Evolutionary conservation across 805 yeast species (phyloP).

Genomic region (Blastobotrys attinorum): DNA sequence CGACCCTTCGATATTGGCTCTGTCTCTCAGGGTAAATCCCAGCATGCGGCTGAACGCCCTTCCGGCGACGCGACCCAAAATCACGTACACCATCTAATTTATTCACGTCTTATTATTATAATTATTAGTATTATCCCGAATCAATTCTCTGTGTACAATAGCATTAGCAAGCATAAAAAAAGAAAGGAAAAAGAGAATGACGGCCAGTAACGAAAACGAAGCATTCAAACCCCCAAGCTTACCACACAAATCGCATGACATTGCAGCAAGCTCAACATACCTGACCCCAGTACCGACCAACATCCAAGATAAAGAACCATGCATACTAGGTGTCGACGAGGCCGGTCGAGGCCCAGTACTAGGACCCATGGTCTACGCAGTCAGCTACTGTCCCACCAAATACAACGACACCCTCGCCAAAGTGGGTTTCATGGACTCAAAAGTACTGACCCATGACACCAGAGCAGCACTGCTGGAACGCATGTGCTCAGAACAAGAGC

Average conservation of each 20-base stretch:
- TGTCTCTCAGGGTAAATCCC: no score
- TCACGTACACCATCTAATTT: no score
- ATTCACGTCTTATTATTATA: no score
- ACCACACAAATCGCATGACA: slow-evolving; percentile 9
- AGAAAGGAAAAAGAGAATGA: no score
- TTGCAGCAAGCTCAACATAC: slow-evolving; percentile 18
- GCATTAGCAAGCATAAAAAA: no score
- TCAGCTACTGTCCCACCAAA: slow-evolving; percentile 61
- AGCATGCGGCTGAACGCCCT: no score
- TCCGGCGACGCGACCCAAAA: no score
- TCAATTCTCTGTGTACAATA: no score
- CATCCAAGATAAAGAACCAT: slow-evolving; percentile 9
- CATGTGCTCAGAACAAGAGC: slow-evolving; percentile 44
- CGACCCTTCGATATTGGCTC: no score
- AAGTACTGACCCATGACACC: slow-evolving; percentile 65
- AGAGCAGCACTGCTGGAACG: slow-evolving; percentile 54
- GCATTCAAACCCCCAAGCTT: slow-evolving; percentile 21
- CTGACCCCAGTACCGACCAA: slow-evolving; percentile 12
- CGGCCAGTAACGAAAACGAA: not conserved
- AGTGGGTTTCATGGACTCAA: slow-evolving; percentile 90
- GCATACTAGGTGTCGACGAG: slow-evolving; percentile 85
- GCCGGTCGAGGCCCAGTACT: slow-evolving; percentile 98
- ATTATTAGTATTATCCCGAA: no score
- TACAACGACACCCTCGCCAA: slow-evolving; percentile 43
- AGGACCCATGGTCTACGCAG: slow-evolving; percentile 97